Base-by-base conservation (phyloP, 106 monocot species). In the Narthecium ossifragum region DNA sequence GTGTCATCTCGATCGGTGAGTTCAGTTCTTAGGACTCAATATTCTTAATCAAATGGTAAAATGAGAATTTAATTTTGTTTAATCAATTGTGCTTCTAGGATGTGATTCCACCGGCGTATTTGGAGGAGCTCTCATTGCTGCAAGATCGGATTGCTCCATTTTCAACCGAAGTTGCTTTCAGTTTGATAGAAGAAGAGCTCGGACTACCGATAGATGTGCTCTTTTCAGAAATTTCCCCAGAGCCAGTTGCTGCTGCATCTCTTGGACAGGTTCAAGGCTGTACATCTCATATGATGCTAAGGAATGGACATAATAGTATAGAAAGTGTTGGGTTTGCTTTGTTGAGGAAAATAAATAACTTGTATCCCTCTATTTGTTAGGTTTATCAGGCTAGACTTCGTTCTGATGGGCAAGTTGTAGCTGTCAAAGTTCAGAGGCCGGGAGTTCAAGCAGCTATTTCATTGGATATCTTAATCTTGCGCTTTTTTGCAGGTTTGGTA, bases 251-350 rank as follows among this genome's bases (percentile, higher is more conserved):
- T 68, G 96, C 90, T 49, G 96, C 96, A 78, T 96, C 96, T 25
- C 80, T 96, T 57, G 96, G 96, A 45, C 96, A 96, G 86, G 96
- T 85, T 59, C n/a, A n/a, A n/a, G n/a, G n/a, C n/a, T n/a, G n/a
- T n/a, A n/a, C n/a, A n/a, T n/a, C n/a, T n/a, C n/a, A n/a, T n/a
- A n/a, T n/a, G n/a, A n/a, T n/a, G n/a, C n/a, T n/a, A n/a, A n/a
- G n/a, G n/a, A n/a, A n/a, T n/a, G n/a, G n/a, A n/a, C n/a, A n/a
- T n/a, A n/a, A n/a, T n/a, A n/a, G n/a, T n/a, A n/a, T n/a, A n/a
- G n/a, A n/a, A n/a, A n/a, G n/a, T n/a, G n/a, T n/a, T n/a, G n/a
- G n/a, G n/a, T n/a, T n/a, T n/a, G n/a, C n/a, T n/a, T n/a, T n/a
- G n/a, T n/a, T n/a, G n/a, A n/a, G n/a, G n/a, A n/a, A n/a, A n/a